Evolutionary conservation across 345 rosid species (phyloP), one percentile per base, ranked within the genome.

Genomic region (Hypericum perforatum): DNA sequence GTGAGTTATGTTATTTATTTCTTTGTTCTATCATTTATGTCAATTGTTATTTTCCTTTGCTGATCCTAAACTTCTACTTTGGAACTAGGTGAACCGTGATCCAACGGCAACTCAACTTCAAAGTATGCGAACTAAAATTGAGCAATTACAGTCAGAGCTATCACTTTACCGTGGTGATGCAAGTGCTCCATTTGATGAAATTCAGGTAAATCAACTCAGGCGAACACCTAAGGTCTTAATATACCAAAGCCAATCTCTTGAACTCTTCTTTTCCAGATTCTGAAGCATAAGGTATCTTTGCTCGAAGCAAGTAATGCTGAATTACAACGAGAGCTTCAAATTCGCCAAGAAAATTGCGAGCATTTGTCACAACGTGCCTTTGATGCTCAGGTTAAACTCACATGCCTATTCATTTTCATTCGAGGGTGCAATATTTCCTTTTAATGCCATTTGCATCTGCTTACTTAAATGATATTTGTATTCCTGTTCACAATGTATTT

Each of bases 41-140:
- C 49, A 29, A 22, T 37, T 14, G 46, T 40, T 16, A 45, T 6
- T 51, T 22, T 8, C 15, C 52, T 16, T 10, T 50, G 38, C 40
- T 42, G 15, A 42, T 14, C 29, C 52, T 2, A 22, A 54, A 39
- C n/a, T 54, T 15, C 37, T 58, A n/a, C 37, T 29, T 47, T 54
- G 44, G 39, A 43, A 15, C 39, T 42, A 89, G 98, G 73, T 92
- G 65, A 92, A 92, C 60, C 89, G 97, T 48, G 98, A 92, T 57
- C 98, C 97, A 57, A 51, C 73, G 82, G 69, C 94, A 7, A 76
- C 78, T 65, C 91, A 85, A 45, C 59, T 84, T 78, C 98, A 84
- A 75, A 66, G 80, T 65, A 83, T 92, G 97, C 80, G 82, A 47
- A 83, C 85, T 52, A 94, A 92, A 82, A 84, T 92, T 72, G 98